A percentile compares a stretch with the other conserved stretches of the same genome.
These are phyloP conservation scores for Pyrenochaeta sp. DNA, from an alignment of 2,329 filamentous ascomycete genomes.

Conservation along the genomic window DNA sequence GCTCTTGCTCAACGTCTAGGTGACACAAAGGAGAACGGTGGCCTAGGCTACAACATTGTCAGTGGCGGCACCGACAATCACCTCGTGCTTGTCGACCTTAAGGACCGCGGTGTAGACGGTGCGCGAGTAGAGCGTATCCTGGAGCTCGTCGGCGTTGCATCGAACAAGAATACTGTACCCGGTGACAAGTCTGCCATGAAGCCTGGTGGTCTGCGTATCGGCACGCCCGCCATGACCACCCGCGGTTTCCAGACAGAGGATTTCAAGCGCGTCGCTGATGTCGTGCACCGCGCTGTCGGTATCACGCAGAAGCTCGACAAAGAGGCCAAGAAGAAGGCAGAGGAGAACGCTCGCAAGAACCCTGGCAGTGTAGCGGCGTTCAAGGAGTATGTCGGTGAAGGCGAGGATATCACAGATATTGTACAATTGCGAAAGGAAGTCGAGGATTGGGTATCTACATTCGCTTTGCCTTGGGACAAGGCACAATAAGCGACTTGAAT, in stretches of 20 bases:
- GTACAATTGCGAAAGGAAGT: constrained; percentile 52
- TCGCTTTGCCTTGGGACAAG: constrained; percentile 52
- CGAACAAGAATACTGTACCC: constrained; percentile 99
- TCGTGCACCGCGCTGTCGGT: constrained; percentile 52
- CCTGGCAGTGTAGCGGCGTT: constrained; percentile 51
- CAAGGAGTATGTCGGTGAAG: constrained; percentile 53
- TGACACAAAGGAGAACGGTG: constrained; percentile 74
- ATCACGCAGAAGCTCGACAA: constrained; percentile 54
- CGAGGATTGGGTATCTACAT: constrained; percentile 54
- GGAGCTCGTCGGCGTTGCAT: constrained; percentile 97
- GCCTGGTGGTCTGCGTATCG: constrained; percentile 93
- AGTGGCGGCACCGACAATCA: constrained; percentile 97
- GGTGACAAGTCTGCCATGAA: constrained; percentile 97
- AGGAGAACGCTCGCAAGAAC: constrained; percentile 49
- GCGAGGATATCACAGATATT: constrained; percentile 52
- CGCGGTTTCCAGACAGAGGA: constrained; percentile 92
- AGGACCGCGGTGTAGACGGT: constrained; percentile 85
- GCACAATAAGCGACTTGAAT: constrained; percentile 21
- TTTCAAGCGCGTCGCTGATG: constrained; percentile 73
- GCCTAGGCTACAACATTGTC: constrained; percentile 91
- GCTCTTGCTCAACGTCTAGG: constrained; percentile 76
- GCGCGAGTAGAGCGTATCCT: constrained; percentile 95
- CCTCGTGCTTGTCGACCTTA: constrained; percentile 94
- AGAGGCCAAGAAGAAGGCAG: constrained; percentile 49
- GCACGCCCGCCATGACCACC: constrained; percentile 96